Evolutionary conservation across 1,139 yeast genomes (phyloP).

Genomic region (Trichomonascaceae sp.): DNA sequence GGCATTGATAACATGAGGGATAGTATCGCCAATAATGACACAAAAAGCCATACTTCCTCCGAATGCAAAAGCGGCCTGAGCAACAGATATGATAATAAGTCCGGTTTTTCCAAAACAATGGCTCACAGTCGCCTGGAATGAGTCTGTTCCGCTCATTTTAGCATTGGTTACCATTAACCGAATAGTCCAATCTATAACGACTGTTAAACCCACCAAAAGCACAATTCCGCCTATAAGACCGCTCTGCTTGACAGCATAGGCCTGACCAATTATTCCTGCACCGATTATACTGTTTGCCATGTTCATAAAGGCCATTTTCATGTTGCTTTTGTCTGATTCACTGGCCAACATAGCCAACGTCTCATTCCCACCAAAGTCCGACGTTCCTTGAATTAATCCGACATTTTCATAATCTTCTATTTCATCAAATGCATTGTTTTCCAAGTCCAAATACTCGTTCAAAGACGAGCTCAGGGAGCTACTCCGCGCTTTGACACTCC

Average conservation of each 20-base stretch:
- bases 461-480: neutral
- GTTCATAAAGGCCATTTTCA: constrained; percentile 91
- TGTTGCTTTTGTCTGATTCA: constrained; percentile 40
- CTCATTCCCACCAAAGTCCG: constrained; percentile 17
- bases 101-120: constrained; percentile 76
- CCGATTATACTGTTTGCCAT: constrained; percentile 92
- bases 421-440: constrained; percentile 3
- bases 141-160: constrained; percentile 63
- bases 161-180: constrained; percentile 75
- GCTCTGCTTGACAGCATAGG: constrained; percentile 76
- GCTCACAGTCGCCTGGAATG: constrained; percentile 83
- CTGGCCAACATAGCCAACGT: constrained; percentile 23
- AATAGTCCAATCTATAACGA: constrained; percentile 83
- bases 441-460: neutral
- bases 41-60: constrained; percentile 95
- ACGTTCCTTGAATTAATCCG: constrained; percentile 9
- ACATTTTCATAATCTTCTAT: constrained; percentile 13
- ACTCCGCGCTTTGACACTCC: neutral
- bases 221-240: constrained; percentile 74
- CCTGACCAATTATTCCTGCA: constrained; percentile 93
- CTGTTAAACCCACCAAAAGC: constrained; percentile 52
- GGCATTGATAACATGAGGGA: constrained; percentile 79
- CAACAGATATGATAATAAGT: constrained; percentile 55
- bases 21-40: constrained; percentile 89
- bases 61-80: constrained; percentile 85